Conservation (phyloP, 2,329 filamentous ascomycete genomes). For the Fusarium secorum region DNA sequence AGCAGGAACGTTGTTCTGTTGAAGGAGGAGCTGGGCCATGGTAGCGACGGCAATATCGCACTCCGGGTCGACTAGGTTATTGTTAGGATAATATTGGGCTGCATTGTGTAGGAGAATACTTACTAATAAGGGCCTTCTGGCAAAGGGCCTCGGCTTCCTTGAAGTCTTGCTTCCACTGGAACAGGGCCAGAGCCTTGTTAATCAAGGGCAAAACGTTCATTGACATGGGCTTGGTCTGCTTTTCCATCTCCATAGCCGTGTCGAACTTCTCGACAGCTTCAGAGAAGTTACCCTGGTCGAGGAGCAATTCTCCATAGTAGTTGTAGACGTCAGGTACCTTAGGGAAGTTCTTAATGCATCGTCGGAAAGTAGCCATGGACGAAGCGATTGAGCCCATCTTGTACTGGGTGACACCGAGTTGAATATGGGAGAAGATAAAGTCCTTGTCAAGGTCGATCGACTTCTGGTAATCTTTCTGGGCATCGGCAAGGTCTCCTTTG, state of each 20-base stretch:
- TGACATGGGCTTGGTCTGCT: slow-evolving; percentile 87
- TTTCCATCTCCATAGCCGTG: slow-evolving; percentile 98
- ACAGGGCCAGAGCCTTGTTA: slow-evolving; percentile 96
- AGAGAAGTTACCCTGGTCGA: slow-evolving; percentile 94
- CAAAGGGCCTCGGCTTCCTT: slow-evolving; percentile 93
- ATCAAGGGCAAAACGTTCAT: slow-evolving; percentile 98
- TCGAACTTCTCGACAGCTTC: slow-evolving; percentile 99
- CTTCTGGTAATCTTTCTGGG: slow-evolving; percentile 98
- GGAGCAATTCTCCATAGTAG: slow-evolving; percentile 96
- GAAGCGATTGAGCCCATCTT: slow-evolving; percentile 99
- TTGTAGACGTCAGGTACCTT: slow-evolving; percentile 98
- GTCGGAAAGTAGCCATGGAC: slow-evolving; percentile 97
- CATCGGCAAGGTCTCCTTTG: slow-evolving; percentile 89
- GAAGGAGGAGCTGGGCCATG: slow-evolving; percentile 95
- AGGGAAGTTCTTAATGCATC: slow-evolving; percentile 98
- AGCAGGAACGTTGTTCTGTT: slow-evolving; percentile 96
- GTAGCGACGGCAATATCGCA: slow-evolving; percentile 99
- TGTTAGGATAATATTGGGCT: slow-evolving; percentile 45
- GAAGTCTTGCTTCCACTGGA: slow-evolving; percentile 99
- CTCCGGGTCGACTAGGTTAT: slow-evolving; percentile 83
- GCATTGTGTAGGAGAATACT: slow-evolving; percentile 50
- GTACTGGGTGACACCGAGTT: slow-evolving; percentile 98
- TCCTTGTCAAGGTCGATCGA: slow-evolving; percentile 95
- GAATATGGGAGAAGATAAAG: slow-evolving; percentile 99
- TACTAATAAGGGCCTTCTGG: slow-evolving; percentile 96